These are phyloP conservation scores for Alternaria dauci DNA, from an alignment of 2,329 filamentous ascomycete species.

Conservation along the genomic window DNA sequence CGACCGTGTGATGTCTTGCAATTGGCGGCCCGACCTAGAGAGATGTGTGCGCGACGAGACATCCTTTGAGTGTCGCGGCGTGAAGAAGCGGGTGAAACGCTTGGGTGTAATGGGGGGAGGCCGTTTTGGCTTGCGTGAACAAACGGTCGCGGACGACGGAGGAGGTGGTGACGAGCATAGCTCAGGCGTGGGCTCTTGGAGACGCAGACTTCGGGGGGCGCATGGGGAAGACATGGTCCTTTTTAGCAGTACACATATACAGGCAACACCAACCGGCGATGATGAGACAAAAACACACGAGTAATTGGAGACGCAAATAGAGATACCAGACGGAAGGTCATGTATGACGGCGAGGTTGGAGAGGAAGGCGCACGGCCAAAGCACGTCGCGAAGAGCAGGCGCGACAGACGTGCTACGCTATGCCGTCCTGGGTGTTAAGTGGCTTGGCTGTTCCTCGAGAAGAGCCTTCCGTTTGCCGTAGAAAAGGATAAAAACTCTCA, in stretches of 20 bases:
- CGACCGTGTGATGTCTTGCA: conserved; percentile 60
- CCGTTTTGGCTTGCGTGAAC: conserved; percentile 53
- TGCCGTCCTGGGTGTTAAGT: conserved; percentile 9
- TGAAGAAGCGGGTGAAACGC: conserved; percentile 62
- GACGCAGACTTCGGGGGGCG: conserved; percentile 29
- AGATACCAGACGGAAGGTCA: conserved; percentile 16
- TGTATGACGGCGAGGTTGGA: conserved; percentile 20
- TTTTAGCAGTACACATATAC: conserved; percentile 16
- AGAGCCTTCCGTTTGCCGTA: not conserved
- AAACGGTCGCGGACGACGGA: conserved; percentile 36
- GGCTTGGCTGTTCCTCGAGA: conserved; percentile 3
- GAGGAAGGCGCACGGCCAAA: conserved; percentile 15
- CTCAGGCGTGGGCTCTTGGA: conserved; percentile 46
- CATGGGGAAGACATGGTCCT: conserved; percentile 41
- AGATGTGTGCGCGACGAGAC: conserved; percentile 37
- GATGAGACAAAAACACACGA: conserved; percentile 9
- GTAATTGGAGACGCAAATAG: conserved; percentile 6
- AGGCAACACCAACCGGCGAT: conserved; percentile 12
- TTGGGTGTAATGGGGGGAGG: conserved; percentile 61
- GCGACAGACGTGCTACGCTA: conserved; percentile 23
- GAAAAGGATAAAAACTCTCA: not conserved
- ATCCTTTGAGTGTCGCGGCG: conserved; percentile 52
- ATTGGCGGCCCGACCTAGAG: conserved; percentile 55
- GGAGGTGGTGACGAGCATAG: conserved; percentile 52
- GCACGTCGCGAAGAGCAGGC: conserved; percentile 22